Percentiles rank a stretch among this genome's conserved stretches.
Evolutionary conservation across 306 rosid species (phyloP).

Genomic region (Glycine soja): DNA sequence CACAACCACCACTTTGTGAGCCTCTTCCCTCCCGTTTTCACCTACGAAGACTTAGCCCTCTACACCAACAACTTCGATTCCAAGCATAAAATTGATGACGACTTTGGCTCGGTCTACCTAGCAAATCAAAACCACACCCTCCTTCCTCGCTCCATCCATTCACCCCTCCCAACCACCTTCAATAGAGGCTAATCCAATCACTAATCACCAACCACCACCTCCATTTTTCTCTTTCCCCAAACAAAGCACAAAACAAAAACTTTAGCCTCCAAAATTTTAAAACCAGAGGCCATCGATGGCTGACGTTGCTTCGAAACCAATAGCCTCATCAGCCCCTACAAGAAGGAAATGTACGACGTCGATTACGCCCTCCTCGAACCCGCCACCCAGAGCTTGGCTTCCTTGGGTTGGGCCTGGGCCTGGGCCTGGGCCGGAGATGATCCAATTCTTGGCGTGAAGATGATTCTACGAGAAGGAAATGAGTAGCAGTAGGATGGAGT

Average conservation of each 20-base stretch:
- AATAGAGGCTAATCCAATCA: neutral
- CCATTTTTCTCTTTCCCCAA: neutral
- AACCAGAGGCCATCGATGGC: slow-evolving; percentile 55
- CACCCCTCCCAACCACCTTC: slow-evolving; percentile 6
- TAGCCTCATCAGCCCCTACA: slow-evolving; percentile 16
- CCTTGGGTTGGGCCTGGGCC: slow-evolving; percentile 63
- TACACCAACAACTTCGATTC: too few relatives aligned
- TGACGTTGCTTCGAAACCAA: slow-evolving; percentile 25
- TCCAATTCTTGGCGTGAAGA: slow-evolving; percentile 37
- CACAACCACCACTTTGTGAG: too few relatives aligned
- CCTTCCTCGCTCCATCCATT: neutral
- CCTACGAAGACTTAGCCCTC: too few relatives aligned
- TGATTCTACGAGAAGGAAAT: neutral
- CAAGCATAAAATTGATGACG: too few relatives aligned
- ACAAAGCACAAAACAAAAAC: too few relatives aligned
- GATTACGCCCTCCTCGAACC: slow-evolving; percentile 86
- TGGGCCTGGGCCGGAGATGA: slow-evolving; percentile 26
- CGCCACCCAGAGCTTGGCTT: slow-evolving; percentile 95
- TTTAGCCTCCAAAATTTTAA: neutral
- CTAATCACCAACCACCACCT: neutral
- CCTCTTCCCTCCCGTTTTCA: too few relatives aligned
- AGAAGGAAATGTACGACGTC: slow-evolving; percentile 75
- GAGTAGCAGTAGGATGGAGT: neutral
- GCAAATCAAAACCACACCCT: slow-evolving; percentile 44
- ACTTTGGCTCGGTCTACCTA: too few relatives aligned